Conservation (phyloP, 306 rosid genomes). For the Corylus avellana region DNA sequence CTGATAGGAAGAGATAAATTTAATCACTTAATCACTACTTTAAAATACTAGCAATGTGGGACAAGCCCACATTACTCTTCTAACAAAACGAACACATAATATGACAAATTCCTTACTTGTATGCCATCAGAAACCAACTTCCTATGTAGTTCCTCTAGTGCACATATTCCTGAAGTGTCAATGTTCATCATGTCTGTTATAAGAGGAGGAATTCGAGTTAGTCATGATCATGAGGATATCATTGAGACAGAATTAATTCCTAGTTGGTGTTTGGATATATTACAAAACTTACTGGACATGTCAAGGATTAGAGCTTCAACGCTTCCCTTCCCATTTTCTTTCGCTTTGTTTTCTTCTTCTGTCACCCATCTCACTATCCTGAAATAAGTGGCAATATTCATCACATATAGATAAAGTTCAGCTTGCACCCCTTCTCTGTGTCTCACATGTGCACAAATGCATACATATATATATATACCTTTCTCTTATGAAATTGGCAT, state of each 20-base stretch:
- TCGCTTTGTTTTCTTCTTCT: conserved; percentile 43
- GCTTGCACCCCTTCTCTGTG: neutral
- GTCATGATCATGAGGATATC: neutral
- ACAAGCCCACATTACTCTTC: too few relatives aligned
- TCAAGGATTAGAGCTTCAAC: conserved; percentile 62
- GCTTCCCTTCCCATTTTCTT: conserved; percentile 39
- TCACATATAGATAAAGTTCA: neutral
- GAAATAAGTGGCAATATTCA: neutral
- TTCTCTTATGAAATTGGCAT: conserved; percentile 76
- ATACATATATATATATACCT: conserved; percentile 34
- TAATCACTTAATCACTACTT: too few relatives aligned
- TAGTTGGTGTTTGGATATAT: neutral
- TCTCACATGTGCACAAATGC: neutral
- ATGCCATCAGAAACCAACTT: conserved; percentile 50
- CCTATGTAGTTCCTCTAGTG: conserved; percentile 71
- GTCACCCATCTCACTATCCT: conserved; percentile 63
- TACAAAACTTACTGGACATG: conserved; percentile 66
- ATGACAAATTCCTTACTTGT: conserved; percentile 37
- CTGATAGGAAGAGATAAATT: too few relatives aligned
- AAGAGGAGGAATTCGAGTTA: neutral
- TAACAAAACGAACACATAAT: too few relatives aligned
- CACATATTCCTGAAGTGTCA: conserved; percentile 81
- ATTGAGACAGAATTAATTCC: neutral
- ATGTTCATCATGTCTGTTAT: conserved; percentile 62
- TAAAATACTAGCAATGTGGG: too few relatives aligned